These are phyloP conservation scores for Saccharomycopsis guyanensis DNA, from an alignment of 805 yeast genomes.

Conservation along the genomic window DNA sequence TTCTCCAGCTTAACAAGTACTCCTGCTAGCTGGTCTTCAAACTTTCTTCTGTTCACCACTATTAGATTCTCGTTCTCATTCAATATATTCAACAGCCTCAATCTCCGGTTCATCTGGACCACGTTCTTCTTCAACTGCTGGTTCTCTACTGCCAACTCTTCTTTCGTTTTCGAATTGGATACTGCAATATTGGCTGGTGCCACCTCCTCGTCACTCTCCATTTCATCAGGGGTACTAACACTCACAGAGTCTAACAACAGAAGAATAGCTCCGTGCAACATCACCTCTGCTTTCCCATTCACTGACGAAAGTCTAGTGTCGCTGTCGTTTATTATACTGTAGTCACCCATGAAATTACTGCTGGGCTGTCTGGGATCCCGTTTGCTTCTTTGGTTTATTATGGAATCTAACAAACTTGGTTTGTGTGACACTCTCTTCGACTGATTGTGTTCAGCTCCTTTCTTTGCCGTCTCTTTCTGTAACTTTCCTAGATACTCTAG, in stretches of 20 bases:
- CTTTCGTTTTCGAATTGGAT: constrained; percentile 12
- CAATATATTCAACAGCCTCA: constrained; percentile 6
- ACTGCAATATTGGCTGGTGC: not conserved
- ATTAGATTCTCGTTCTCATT: constrained; percentile 9
- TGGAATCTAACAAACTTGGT: constrained; percentile 3
- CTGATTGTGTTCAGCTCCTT: not conserved
- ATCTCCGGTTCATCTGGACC: constrained; percentile 4
- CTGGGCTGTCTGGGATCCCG: not conserved
- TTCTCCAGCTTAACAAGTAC: not conserved
- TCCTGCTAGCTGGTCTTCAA: constrained; percentile 1
- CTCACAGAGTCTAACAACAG: constrained; percentile 6
- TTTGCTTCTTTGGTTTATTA: constrained; percentile 6
- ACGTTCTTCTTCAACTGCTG: constrained; percentile 14
- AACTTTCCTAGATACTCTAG: constrained; percentile 1
- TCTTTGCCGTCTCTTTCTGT: not conserved
- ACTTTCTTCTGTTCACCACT: constrained; percentile 15
- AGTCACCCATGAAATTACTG: constrained; percentile 11
- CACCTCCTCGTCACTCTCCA: not conserved
- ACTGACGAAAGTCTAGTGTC: constrained; percentile 1
- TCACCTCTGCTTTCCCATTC: not conserved
- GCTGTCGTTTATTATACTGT: constrained; percentile 15
- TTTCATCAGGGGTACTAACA: not conserved
- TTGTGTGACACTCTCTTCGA: not conserved
- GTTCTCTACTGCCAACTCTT: constrained; percentile 18
- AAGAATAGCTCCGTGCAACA: not conserved